Conservation (phyloP, 2,329 filamentous ascomycete genomes). For the Hirsutella minnesotensis region DNA sequence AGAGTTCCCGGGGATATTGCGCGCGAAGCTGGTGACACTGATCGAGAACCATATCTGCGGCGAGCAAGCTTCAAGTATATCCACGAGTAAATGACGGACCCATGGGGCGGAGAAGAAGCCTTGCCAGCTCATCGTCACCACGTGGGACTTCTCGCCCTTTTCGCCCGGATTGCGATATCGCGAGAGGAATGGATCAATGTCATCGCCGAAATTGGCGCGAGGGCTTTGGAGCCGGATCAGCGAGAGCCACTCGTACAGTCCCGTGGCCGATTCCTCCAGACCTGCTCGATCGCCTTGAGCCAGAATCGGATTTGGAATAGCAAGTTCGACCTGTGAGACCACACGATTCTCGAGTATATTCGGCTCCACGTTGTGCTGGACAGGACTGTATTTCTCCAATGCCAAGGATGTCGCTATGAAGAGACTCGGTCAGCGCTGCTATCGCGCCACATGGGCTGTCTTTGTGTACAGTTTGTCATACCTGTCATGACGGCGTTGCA, state of each 20-base stretch:
- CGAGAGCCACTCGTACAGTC: constrained; percentile 64
- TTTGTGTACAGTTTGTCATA: no score
- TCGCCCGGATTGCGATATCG: constrained; percentile 48
- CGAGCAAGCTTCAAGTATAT: constrained; percentile 29
- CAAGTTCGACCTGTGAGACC: constrained; percentile 13
- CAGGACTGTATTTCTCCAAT: constrained; percentile 31
- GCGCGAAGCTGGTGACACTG: constrained; percentile 38
- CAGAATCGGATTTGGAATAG: constrained; percentile 14
- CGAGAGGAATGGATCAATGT: constrained; percentile 56
- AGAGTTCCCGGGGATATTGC: constrained; percentile 28
- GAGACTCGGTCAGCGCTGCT: no score
- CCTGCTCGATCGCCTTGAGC: constrained; percentile 28
- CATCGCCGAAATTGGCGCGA: constrained; percentile 44
- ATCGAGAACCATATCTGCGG: constrained; percentile 43
- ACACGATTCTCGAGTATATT: constrained; percentile 8
- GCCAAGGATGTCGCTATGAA: no score
- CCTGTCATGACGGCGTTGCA: constrained; percentile 39
- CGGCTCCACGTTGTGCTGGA: constrained; percentile 23
- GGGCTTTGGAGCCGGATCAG: constrained; percentile 55
- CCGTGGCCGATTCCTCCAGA: constrained; percentile 50
- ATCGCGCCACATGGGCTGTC: no score
- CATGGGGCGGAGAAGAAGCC: constrained; percentile 45
- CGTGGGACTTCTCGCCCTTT: constrained; percentile 14
- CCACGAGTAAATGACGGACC: constrained; percentile 35
- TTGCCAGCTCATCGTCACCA: constrained; percentile 45